A percentile compares a stretch with the other conserved stretches of the same genome.
These are phyloP conservation scores for Ulmus americana DNA, from an alignment of 331 rosid genomes.

Conservation along the genomic window DNA sequence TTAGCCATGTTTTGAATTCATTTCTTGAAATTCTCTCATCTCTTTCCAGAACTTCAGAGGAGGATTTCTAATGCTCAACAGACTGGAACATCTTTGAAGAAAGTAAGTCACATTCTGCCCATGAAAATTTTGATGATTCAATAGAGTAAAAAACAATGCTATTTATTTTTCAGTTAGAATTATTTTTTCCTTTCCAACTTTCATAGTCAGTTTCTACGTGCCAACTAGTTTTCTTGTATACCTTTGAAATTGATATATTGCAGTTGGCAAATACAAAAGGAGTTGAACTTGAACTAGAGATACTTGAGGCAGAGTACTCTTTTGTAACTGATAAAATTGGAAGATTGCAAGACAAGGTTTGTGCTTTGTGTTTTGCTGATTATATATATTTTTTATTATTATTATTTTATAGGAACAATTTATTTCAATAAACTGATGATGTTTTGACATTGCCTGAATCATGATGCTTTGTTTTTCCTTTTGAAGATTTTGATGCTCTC, in stretches of 20 bases:
- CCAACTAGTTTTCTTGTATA: slow-evolving; percentile 12
- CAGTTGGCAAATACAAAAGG: slow-evolving; percentile 67
- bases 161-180: not conserved
- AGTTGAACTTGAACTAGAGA: slow-evolving; percentile 65
- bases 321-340: slow-evolving; percentile 54
- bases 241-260: slow-evolving; percentile 27
- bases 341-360: slow-evolving; percentile 60
- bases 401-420: not conserved
- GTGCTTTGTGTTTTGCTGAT: slow-evolving; percentile 4
- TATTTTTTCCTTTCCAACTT: slow-evolving; percentile 11
- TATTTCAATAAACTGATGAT: not conserved
- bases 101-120: slow-evolving; percentile 38
- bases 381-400: not conserved
- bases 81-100: slow-evolving; percentile 46
- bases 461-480: not conserved
- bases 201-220: not conserved
- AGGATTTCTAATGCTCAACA: slow-evolving; percentile 49
- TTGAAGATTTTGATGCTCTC: not conserved
- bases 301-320: slow-evolving; percentile 74
- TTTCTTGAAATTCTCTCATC: slow-evolving; percentile 24
- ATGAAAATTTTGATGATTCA: slow-evolving; percentile 15
- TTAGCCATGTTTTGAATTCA: slow-evolving; percentile 5
- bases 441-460: not conserved
- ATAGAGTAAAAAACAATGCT: slow-evolving; percentile 2
- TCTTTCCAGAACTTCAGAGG: slow-evolving; percentile 60